phyloP scores from a whole-genome alignment of 148 eudicot genomes.

The Drosera capensis region DNA sequence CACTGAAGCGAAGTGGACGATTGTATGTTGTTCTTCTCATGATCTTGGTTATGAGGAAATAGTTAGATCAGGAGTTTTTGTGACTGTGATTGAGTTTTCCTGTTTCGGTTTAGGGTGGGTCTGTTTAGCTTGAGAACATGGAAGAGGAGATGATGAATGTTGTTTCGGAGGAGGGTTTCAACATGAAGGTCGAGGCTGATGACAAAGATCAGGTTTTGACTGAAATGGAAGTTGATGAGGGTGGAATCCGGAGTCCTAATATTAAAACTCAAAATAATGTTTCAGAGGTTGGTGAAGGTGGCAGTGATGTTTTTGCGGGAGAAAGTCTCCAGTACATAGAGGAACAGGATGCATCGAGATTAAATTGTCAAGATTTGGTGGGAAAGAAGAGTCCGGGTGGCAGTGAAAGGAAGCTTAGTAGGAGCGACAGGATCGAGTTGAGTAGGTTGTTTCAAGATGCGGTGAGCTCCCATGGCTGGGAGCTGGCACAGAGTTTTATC shows the following conservation, averaged over 20 bases:
- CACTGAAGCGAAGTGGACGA: too few relatives aligned
- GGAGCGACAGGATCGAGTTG: constrained; percentile 70
- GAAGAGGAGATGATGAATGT: constrained; percentile 19
- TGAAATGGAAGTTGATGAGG: constrained; percentile 58
- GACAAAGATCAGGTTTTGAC: constrained; percentile 24
- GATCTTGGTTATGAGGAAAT: not conserved
- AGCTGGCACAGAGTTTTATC: constrained; percentile 58
- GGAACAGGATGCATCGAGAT: constrained; percentile 16
- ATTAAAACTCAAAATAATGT: constrained; percentile 20
- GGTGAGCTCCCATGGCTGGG: constrained; percentile 79
- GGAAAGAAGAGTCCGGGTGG: constrained; percentile 29
- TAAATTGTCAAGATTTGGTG: constrained; percentile 28
- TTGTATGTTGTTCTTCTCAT: not conserved
- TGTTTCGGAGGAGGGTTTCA: constrained; percentile 12
- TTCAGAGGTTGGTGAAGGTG: constrained; percentile 47
- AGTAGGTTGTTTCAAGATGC: constrained; percentile 69
- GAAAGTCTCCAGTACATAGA: constrained; percentile 48
- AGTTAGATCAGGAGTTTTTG: not conserved
- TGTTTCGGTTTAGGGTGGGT: constrained; percentile 1
- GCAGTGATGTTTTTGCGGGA: constrained; percentile 66
- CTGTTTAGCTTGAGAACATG: constrained; percentile 6
- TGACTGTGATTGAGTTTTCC: not conserved
- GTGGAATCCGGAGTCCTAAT: constrained; percentile 14
- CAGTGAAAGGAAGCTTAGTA: constrained; percentile 54
- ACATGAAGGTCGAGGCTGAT: constrained; percentile 15